These are phyloP conservation scores for Fremontodendron californicum DNA, from an alignment of 345 rosid species.

Conservation along the genomic window DNA sequence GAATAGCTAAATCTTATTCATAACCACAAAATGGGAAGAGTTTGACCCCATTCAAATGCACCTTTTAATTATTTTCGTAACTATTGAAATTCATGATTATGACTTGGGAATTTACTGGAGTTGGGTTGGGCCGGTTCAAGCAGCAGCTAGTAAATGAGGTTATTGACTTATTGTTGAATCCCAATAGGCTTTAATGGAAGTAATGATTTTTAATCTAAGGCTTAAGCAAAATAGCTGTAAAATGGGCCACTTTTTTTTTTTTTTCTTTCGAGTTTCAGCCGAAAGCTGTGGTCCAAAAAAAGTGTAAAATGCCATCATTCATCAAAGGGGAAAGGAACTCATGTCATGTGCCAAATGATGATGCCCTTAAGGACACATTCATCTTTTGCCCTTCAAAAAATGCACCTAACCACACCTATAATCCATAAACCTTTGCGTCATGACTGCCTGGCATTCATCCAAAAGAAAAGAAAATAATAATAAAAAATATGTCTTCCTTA, in stretches of 20 bases:
- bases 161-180: background rate
- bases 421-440: background rate
- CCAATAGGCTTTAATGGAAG: background rate
- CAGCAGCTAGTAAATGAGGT: background rate
- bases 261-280: background rate
- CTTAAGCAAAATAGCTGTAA: background rate
- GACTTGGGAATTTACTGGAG: background rate
- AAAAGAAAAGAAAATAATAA: no score
- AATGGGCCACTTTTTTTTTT: background rate
- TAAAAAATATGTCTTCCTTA: no score
- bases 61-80: background rate
- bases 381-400: background rate
- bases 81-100: background rate
- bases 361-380: background rate
- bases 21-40: background rate
- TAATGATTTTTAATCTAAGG: background rate
- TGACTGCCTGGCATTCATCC: background rate
- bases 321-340: background rate
- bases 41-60: background rate
- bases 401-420: background rate
- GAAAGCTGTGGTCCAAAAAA: conserved; percentile 2
- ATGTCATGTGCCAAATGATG: background rate
- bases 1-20: background rate
- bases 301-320: background rate
- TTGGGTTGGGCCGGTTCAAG: background rate